Evolutionary conservation across 306 rosid genomes (phyloP).

Genomic region (Prunus kanzakura): DNA sequence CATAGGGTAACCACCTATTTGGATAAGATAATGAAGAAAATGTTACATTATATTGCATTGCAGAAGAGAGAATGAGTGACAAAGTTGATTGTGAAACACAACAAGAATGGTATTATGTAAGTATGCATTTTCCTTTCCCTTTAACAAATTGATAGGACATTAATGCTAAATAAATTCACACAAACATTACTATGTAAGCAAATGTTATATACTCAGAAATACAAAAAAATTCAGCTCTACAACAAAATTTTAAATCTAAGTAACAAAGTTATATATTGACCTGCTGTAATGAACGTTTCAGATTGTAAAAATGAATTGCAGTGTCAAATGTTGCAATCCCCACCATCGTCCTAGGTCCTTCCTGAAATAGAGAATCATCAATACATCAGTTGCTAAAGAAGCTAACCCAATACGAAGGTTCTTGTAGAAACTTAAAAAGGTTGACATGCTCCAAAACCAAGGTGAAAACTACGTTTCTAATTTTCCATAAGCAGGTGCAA

Average conservation of each 20-base stretch:
- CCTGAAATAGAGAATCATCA: conserved; percentile 47
- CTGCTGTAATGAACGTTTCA: conserved; percentile 96
- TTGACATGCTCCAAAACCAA: neutral
- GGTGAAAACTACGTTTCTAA: neutral
- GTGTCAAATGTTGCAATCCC: conserved; percentile 97
- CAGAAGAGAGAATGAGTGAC: too few species aligned
- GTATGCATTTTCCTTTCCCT: neutral
- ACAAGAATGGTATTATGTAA: neutral
- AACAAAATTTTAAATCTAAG: neutral
- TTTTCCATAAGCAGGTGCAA: neutral
- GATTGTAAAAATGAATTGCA: conserved; percentile 88
- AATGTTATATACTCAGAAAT: neutral
- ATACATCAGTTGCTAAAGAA: neutral
- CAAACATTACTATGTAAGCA: too few species aligned
- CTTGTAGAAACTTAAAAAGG: neutral
- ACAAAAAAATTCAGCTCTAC: neutral
- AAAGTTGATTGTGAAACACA: neutral
- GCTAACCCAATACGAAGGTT: neutral
- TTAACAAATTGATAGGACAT: neutral
- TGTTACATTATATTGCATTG: neutral
- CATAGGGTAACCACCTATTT: neutral
- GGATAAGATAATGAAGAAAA: neutral
- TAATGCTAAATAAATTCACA: neutral
- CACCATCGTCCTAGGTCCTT: conserved; percentile 81
- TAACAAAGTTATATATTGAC: conserved; percentile 34